Base-by-base conservation (phyloP, 2,329 filamentous ascomycete genomes). In the Colletotrichum cordylinicola region DNA sequence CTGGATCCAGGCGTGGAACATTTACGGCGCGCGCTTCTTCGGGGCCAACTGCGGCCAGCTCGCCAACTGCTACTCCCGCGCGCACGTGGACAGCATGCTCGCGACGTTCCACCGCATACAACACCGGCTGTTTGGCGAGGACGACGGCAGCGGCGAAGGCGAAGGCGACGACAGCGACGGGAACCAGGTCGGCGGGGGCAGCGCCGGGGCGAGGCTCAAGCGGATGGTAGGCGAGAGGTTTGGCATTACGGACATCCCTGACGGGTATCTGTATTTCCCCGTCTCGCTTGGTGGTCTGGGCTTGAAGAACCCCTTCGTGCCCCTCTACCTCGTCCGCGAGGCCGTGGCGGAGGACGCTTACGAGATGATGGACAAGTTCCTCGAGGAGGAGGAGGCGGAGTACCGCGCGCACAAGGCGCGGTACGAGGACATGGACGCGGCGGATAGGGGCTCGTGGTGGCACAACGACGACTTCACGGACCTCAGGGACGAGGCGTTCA, bases 1-100 rank as follows among this genome's bases (percentile, higher is more conserved):
- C 31, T 92, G 90, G 87, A 87, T 92, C 5, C 88, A 92, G 78
- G 90, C 90, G 1, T 92, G 90, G 87, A 92, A 92, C 78, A 88
- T 86, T 52, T 92, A 91, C 79, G 87, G 89, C 35, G 86, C 85
- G 9, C 86, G 87, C 2, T 92, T 92, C 81, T 91, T 92, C 79
- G 84, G 84, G 67, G 89, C 88, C 77, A 92, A 91, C 78, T 91
- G 92, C 75, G 90, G 88, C 9, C 87, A 87, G 70, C 87, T 90
- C 5, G 88, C 89, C 16, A 85, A 88, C 72, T 90, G 89, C 77
- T 90, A 91, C 76, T 89, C 89, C 0, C 86, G 87, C 24, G 82
- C 85, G 55, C 91, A 92, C 79, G 87, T 92, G 69, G 88, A 91
- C 77, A 88, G 87, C 83, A 88, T 90, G 71, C 85, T 92, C 68